Base-by-base conservation (phyloP, 192 early-diverging fungal species). In the Linnemannia zychae region DNA sequence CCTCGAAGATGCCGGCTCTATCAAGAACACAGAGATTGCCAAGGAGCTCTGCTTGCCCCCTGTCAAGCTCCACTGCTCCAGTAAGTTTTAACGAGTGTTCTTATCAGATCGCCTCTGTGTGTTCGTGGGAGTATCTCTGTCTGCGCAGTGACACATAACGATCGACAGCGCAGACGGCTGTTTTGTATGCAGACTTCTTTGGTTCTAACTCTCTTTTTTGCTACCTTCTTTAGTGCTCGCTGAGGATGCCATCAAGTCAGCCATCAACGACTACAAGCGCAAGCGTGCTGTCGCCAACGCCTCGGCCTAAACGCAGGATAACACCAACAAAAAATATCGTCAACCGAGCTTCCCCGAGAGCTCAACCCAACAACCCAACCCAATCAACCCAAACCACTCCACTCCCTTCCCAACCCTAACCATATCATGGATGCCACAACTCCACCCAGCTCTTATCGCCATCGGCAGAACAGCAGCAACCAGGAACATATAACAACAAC, bases 231-330 rank as follows among this genome's bases (percentile, higher is more conserved):
- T 86, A 96, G 95, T 99, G 98, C 93, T 99, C 44, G 98, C 98
- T 47, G 98, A 99, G 87, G 98, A 99, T 87, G 98, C 98, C 67
- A 99, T 99, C 90, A 98, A 98, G 90, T 96, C 95, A 33, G 98
- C 98, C n/a, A 96, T 99, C 74, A 97, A 95, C 84, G 97, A 99
- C 89, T 99, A 96, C 89, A 91, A 97, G 83, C 93, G 89, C 65
- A 99, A 99, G 90, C 92, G 95, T 73, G 82, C 85, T 50, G 85
- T 79, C 70, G 85, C 79, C 46, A 38, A 47, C 12, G 71, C 69
- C 34, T 67, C 72, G 20, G 82, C 73, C 3, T 78, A 79, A 78
- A 48, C 24, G 36, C 57, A 31, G 57, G 57, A 31, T 6, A 63
- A 63, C 24, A 63, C 67, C 36, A n/a, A 69, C 36, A n/a, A 38